Evolutionary conservation across 2,329 filamentous ascomycete species (phyloP), one percentile per base, ranked within the genome.

Genomic region (Arthrobotrys pseudoclavata): DNA sequence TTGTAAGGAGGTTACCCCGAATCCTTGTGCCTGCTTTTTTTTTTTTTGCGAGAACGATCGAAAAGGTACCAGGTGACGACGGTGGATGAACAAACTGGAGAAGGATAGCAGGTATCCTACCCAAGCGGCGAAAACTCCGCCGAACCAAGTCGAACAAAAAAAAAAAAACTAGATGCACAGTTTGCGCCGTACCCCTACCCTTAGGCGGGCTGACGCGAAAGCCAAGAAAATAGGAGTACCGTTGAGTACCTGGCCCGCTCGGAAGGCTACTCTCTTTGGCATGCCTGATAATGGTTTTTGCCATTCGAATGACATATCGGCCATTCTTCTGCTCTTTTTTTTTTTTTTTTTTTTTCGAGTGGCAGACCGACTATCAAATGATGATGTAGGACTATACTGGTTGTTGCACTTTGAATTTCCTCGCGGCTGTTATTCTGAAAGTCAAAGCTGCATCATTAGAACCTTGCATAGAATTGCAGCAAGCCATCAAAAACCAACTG

Each of bases 181-280:
- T 50, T 40, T 48, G 63, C 70, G 71, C 29, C 45, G 3, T 26
- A 66, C 74, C 72, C 74, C 64, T 77, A 67, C 52, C 52, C 53
- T 60, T 62, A 34, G 52, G 67, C 67, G 74, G 74, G 74, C 74
- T 77, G 74, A 77, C 74, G 74, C 74, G 74, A 77, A 76, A 66
- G 74, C 74, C 74, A 70, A 70, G 66, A 67, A 22, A 70, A 76
- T 57, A 76, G 74, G 72, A 77, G 74, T 77, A 77, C 74, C 74
- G 74, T 62, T 77, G 74, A 52, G 67, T 77, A 77, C 74, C 67
- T 71, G 61, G 74, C 62, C 72, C 61, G 68, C 67, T 70, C 67
- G 67, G 61, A 71, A 70, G 66, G 74, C 61, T 66, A 66, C 64
- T 60, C 68, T 53, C 62, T 69, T 57, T 66, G 64, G 55, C 48